Base-by-base conservation (phyloP, 306 rosid species). In the Dalbergia cochinchinensis region DNA sequence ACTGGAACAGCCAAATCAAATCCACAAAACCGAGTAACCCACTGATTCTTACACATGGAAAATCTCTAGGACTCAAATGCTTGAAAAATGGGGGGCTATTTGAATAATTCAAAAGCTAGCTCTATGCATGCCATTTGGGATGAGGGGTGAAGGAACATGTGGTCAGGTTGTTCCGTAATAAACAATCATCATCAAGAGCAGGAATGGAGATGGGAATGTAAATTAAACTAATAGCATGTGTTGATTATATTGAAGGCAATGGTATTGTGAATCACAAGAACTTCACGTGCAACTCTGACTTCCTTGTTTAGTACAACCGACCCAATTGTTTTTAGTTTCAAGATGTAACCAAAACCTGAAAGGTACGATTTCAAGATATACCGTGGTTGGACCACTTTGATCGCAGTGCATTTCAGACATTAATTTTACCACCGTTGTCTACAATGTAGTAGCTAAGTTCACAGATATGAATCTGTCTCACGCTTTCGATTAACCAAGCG, bases 281-380 rank as follows among this genome's bases (percentile, higher is more conserved):
- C 83, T 91, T 90, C 99, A 91, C 97, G 97, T 92, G 99, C 93
- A 87, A 88, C 74, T 81, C 92, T 92, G 94, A 86, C 91, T 69
- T 86, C 74, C 80, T 85, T 84, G 89, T 80, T 86, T 78, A 80
- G 79, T 68, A 88, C 83, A 83, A 77, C 88, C 86, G 82, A 78
- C 71, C 83, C 73, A 50, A 54, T 5, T 54, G 16, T 16, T 37
- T 15, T 53, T 62, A 33, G 11, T 55, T 55, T 19, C 13, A 14
- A 39, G 45, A 12, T 63, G 78, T 65, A 83, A 80, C 48, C 70
- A 64, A 3, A 26, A 39, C 77, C 54, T 61, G 68, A 60, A 59
- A 82, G 19, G 73, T 72, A 75, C 83, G 79, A 71, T 74, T 71
- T 61, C 65, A 83, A 84, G 20, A 73, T 37, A 37, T 37, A 37